A percentile compares a stretch with the other conserved stretches of the same genome.
These are phyloP conservation scores for Carallia pectinifolia DNA, from an alignment of 345 rosid species.

Conservation along the genomic window DNA sequence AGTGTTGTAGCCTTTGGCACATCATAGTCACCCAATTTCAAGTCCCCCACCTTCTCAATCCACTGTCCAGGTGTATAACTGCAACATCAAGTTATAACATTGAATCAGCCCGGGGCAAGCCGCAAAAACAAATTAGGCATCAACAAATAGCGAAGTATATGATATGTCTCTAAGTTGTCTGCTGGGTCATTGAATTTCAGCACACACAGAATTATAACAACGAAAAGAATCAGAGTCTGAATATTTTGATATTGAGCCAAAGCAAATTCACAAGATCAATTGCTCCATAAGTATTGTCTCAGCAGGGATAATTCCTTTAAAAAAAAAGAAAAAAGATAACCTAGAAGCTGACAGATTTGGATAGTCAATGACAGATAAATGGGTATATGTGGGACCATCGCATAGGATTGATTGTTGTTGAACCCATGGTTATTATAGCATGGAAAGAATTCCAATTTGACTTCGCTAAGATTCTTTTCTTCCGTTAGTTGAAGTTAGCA, in stretches of 20 bases:
- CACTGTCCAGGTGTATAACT: constrained; percentile 70
- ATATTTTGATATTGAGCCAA: too few relatives aligned
- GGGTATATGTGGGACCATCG: too few relatives aligned
- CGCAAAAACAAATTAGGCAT: neutral
- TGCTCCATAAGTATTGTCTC: neutral
- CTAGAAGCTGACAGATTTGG: neutral
- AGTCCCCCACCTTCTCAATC: constrained; percentile 41
- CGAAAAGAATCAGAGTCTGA: neutral
- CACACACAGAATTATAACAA: neutral
- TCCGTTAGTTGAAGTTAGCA: too few relatives aligned
- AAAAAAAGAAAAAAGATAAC: neutral
- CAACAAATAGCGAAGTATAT: neutral
- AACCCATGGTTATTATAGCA: too few relatives aligned
- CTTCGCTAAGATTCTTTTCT: too few relatives aligned
- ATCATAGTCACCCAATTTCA: constrained; percentile 34
- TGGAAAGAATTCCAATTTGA: too few relatives aligned
- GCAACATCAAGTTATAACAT: neutral
- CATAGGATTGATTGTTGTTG: too few relatives aligned
- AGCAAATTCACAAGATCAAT: neutral
- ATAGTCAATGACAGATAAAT: too few relatives aligned
- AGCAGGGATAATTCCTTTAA: neutral
- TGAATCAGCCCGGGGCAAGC: neutral
- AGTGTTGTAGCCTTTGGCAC: constrained; percentile 59
- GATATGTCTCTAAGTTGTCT: neutral
- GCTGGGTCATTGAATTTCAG: neutral